Percentiles rank a stretch among this genome's conserved stretches.
Evolutionary conservation across 2,329 filamentous ascomycete genomes (phyloP).

Genomic region (Stenocarpella maydis): DNA sequence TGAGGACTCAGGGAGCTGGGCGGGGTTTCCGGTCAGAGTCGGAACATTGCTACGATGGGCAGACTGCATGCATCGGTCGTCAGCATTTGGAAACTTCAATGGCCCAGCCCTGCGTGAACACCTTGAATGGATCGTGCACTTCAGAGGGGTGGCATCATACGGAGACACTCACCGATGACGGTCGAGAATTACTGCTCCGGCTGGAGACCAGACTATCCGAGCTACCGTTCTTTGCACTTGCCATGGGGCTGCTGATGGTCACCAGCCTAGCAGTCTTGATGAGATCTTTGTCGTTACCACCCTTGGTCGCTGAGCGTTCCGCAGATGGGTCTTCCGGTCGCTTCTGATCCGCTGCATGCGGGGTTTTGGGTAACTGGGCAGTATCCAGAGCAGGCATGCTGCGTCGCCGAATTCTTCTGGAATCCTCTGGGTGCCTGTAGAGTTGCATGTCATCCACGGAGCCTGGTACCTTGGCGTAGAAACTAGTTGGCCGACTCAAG

Average conservation of each 20-base stretch:
- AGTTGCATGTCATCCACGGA: slow-evolving; percentile 74
- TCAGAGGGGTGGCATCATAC: slow-evolving; percentile 34
- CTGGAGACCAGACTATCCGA: slow-evolving; percentile 70
- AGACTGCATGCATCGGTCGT: slow-evolving; percentile 60
- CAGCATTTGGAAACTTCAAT: slow-evolving; percentile 50
- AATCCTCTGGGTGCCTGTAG: slow-evolving; percentile 68
- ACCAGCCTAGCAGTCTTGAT: slow-evolving; percentile 46
- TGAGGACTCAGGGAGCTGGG: slow-evolving; percentile 52
- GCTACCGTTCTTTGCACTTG: slow-evolving; percentile 60
- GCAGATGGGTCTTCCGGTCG: slow-evolving; percentile 46
- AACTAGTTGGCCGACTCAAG: slow-evolving; percentile 60
- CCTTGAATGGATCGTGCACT: slow-evolving; percentile 55
- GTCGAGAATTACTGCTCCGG: slow-evolving; percentile 66
- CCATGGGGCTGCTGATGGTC: slow-evolving; percentile 47
- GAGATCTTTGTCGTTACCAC: slow-evolving; percentile 48
- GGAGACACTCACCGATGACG: slow-evolving; percentile 68
- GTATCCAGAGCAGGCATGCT: slow-evolving; percentile 77
- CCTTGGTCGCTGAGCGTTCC: slow-evolving; percentile 43
- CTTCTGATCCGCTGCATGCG: slow-evolving; percentile 49
- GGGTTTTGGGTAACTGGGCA: slow-evolving; percentile 50
- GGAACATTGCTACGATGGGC: slow-evolving; percentile 64
- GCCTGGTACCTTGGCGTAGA: slow-evolving; percentile 58
- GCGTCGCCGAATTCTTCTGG: slow-evolving; percentile 80
- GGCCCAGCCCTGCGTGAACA: slow-evolving; percentile 2
- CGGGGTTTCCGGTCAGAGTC: slow-evolving; percentile 62